Evolutionary conservation across 2,329 filamentous ascomycete genomes (phyloP), one percentile per base, ranked within the genome.

Genomic region (Diaporthe vexans): DNA sequence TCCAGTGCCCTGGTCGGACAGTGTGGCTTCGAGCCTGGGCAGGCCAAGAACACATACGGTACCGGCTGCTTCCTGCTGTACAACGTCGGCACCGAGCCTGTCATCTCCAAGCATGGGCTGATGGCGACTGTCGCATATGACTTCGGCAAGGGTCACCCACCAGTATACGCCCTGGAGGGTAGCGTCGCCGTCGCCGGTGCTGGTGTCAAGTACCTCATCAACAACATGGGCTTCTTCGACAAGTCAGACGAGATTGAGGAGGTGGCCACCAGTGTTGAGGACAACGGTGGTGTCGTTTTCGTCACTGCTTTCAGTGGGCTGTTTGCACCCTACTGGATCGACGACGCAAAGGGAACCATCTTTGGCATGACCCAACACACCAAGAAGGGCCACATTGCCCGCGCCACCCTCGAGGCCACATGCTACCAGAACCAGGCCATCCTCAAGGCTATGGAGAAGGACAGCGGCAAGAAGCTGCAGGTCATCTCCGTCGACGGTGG

Each of bases 391-490:
- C 95, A 98, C 82, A 94, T 98, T 79, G 95, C 94, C 58, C 92
- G 95, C 75, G 95, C 95, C 48, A 97, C 95, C 0, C 90, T 98
- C 71, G 95, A 98, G 84, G 95, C 95, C 6, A 95, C 94, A 51
- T 97, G 95, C 85, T 97, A 94, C 87, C 95, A 98, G 84, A 97
- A 94, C 33, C 95, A 95, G 79, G 95, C 95, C 29, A 97, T 98
- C 79, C 89, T 98, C 33, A 93, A 97, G 80, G 94, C 95, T 76
- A 98, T 98, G 95, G 94, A 94, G 80, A 91, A 93, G 78, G 95
- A 97, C 84, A 95, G 93, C 71, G 92, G 92, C 48, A 92, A 95
- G 81, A 90, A 91, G 76, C 89, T 98, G 43, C 88, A 91, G 74
- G 90, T 92, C 77, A 88, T 98, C 57, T 93, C 94, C 46, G 95